These are phyloP conservation scores for Dissophora ornata DNA, from an alignment of 192 early-diverging fungal genomes.

Conservation along the genomic window DNA sequence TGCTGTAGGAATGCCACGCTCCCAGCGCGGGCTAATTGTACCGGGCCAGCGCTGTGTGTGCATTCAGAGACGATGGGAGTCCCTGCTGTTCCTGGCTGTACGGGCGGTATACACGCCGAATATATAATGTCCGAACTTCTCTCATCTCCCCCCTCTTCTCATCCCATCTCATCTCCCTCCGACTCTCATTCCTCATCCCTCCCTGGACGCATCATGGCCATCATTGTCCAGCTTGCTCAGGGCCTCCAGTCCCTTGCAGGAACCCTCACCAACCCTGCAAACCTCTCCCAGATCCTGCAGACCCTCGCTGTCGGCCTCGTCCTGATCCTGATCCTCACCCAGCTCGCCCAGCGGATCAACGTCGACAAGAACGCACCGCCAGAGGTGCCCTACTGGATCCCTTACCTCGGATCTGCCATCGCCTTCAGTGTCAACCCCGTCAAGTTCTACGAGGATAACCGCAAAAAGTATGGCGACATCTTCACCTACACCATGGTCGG, in stretches of 20 bases:
- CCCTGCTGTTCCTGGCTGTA: no score
- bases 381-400: constrained; percentile 80
- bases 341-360: constrained; percentile 44
- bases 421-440: constrained; percentile 91
- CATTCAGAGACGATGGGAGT: no score
- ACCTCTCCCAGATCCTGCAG: constrained; percentile 46
- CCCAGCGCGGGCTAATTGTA: no score
- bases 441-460: constrained; percentile 85
- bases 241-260: constrained; percentile 43
- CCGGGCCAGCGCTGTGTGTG: no score
- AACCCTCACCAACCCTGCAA: constrained; percentile 50
- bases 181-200: constrained; percentile 6
- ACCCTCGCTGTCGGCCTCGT: constrained; percentile 44
- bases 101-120: no score
- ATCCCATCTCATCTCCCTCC: constrained; percentile 1
- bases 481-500: constrained; percentile 96
- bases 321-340: constrained; percentile 41
- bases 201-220: constrained; percentile 34
- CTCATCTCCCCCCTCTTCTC: constrained; percentile 10
- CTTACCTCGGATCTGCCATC: constrained; percentile 90
- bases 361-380: constrained; percentile 72
- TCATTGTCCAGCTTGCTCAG: constrained; percentile 54
- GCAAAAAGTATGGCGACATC: constrained; percentile 86
- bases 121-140: neutral
- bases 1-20: no score